Conservation (phyloP, 2,329 filamentous ascomycete species). For the Ophiostoma novo-ulmi region DNA sequence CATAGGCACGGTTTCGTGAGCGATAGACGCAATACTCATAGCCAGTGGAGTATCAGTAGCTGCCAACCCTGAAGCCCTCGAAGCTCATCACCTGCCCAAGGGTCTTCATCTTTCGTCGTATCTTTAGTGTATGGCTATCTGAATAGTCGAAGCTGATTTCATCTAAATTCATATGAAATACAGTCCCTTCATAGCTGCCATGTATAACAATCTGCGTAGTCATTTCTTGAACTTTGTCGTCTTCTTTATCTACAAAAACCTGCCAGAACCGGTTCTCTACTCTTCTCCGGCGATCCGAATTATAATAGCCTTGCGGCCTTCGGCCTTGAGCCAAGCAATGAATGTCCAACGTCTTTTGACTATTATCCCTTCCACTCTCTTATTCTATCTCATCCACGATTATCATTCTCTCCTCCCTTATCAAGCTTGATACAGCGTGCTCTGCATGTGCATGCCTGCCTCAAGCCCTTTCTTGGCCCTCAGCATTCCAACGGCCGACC, state of each 20-base stretch:
- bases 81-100: background rate
- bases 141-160: background rate
- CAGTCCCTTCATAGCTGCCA: background rate
- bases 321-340: background rate
- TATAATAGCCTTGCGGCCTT: background rate
- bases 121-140: background rate
- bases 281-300: constrained; percentile 6
- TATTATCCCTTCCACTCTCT: background rate
- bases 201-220: background rate
- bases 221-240: background rate
- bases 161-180: background rate
- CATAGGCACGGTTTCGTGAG: background rate
- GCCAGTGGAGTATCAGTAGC: background rate
- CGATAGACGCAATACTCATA: background rate
- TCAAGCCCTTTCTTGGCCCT: constrained; percentile 1
- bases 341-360: background rate
- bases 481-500: constrained; percentile 19
- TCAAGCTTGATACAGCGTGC: background rate
- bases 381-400: background rate
- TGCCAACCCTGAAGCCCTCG: background rate
- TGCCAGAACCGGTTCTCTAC: constrained; percentile 1
- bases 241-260: background rate
- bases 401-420: background rate
- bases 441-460: background rate
- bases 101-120: background rate